A percentile compares a stretch with the other conserved stretches of the same genome.
phyloP scores from a whole-genome alignment of 352 stramenopile species.

The Saprolegnia parasitica region DNA sequence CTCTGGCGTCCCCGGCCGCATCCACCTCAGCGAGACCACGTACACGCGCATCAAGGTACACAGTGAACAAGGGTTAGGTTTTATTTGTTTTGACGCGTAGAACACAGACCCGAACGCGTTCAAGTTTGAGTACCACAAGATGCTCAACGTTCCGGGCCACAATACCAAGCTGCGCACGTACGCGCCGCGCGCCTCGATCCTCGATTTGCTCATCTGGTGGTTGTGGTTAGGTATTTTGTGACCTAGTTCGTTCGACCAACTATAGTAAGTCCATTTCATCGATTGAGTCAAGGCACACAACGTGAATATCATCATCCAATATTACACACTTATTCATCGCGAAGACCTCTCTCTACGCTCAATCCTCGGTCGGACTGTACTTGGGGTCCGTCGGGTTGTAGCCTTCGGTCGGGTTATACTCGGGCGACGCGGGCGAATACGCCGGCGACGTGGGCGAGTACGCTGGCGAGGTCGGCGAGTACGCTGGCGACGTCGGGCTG shows the following conservation, averaged over 20 bases:
- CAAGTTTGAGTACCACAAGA: conserved; percentile 81
- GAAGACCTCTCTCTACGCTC: no score
- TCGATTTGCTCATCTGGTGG: no score
- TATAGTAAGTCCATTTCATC: no score
- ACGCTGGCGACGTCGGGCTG: conserved; percentile 75
- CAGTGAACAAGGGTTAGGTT: no score
- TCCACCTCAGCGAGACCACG: conserved; percentile 80
- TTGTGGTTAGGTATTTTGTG: no score
- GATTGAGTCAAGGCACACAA: no score
- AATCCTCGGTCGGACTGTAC: conserved; percentile 63
- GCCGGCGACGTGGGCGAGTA: conserved; percentile 68
- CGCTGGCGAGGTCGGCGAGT: conserved; percentile 69
- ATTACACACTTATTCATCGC: not conserved
- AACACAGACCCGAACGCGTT: conserved; percentile 67
- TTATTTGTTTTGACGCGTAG: not conserved
- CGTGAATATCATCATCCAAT: not conserved
- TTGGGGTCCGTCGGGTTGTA: conserved; percentile 70
- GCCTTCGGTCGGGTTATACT: conserved; percentile 40
- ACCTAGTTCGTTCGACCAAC: no score
- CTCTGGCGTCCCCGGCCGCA: conserved; percentile 61
- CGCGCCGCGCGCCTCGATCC: no score
- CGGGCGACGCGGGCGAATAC: conserved; percentile 45
- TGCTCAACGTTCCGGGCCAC: conserved; percentile 69
- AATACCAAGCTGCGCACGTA: no score
- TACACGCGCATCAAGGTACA: conserved; percentile 70